phyloP scores from a whole-genome alignment of 1,139 yeast species.

The Suhomyces anneliseae region DNA sequence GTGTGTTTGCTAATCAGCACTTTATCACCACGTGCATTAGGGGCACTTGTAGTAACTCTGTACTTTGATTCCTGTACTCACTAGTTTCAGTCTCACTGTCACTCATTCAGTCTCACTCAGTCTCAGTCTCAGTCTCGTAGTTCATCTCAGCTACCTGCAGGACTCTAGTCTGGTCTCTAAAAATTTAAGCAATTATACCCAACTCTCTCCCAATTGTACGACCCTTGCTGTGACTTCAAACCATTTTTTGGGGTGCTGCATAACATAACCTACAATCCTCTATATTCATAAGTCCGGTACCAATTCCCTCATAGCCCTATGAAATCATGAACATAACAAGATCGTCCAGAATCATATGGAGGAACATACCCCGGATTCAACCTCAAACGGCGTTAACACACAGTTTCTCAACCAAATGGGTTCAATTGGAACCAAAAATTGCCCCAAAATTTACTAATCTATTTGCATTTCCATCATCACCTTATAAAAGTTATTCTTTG shows the following conservation, averaged over 20 bases:
- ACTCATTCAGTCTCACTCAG: neutral
- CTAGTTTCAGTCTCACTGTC: neutral
- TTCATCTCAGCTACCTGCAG: neutral
- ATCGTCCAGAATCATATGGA: neutral
- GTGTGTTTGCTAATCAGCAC: no score
- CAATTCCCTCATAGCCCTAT: neutral
- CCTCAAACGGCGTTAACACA: neutral
- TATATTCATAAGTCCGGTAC: no score
- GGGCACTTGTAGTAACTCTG: no score
- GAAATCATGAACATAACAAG: neutral
- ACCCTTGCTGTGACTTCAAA: no score
- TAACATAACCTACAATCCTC: no score
- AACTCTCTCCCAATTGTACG: no score
- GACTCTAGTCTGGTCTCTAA: neutral
- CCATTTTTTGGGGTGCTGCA: no score
- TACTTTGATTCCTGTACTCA: neutral
- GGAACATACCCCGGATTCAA: constrained; percentile 1
- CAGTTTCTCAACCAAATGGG: neutral
- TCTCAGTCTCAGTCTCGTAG: neutral
- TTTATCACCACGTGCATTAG: no score
- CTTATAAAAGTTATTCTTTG: no score
- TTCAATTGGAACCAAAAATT: neutral
- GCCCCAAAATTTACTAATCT: neutral
- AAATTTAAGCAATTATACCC: neutral
- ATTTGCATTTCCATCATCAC: no score